phyloP scores from a whole-genome alignment of 768 basidiomycete genomes.

The Daedaleopsis sinensis region DNA sequence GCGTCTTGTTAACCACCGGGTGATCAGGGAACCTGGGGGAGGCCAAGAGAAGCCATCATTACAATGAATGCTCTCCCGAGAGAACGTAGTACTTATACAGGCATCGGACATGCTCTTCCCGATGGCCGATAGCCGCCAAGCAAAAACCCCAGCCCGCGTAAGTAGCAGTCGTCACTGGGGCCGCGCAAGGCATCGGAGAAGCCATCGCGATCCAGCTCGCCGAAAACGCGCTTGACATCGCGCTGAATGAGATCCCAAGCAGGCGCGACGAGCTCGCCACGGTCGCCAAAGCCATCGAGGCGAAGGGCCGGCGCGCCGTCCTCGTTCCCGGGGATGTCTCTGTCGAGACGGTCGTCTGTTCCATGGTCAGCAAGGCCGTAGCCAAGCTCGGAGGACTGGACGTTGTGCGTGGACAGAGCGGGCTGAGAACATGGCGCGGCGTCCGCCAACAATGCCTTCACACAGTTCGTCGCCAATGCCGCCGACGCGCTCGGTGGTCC shows the following conservation, averaged over 20 bases:
- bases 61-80: too few relatives aligned
- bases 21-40: too few relatives aligned
- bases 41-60: too few relatives aligned
- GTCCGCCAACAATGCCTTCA: too few relatives aligned
- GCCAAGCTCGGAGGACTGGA: conserved; percentile 45
- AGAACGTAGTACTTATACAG: too few relatives aligned
- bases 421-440: too few relatives aligned
- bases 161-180: conserved; percentile 35
- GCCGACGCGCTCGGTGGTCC: too few relatives aligned
- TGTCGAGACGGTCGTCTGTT: conserved; percentile 42
- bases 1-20: too few relatives aligned
- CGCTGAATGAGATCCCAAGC: conserved; percentile 21
- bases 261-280: conserved; percentile 17
- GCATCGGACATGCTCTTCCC: too few relatives aligned
- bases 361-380: conserved; percentile 37
- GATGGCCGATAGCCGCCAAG: too few relatives aligned
- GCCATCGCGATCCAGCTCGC: conserved; percentile 32
- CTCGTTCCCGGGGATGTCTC: conserved; percentile 43
- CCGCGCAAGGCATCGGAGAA: conserved; percentile 33
- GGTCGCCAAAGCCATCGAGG: conserved; percentile 20
- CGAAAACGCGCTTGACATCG: conserved; percentile 28
- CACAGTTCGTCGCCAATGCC: too few relatives aligned
- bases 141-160: too few relatives aligned
- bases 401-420: conserved; percentile 47
- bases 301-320: conserved; percentile 27